Evolutionary conservation across 345 rosid genomes (phyloP), one percentile per base, ranked within the genome.

Genomic region (Bruguiera gymnorhiza): DNA sequence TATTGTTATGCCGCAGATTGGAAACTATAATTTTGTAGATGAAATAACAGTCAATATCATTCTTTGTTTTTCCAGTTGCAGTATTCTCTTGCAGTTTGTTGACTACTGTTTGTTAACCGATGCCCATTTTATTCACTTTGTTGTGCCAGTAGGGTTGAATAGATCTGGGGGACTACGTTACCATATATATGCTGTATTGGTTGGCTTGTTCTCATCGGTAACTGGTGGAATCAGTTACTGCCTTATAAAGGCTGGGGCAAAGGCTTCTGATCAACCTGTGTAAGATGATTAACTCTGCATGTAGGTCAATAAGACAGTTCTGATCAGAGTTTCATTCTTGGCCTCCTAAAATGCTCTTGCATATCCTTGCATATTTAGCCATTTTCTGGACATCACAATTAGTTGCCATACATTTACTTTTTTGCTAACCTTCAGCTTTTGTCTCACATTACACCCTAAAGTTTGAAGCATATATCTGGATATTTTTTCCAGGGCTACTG

Each of bases 251-350:
- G 89, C 96, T 71, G 92, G 87, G 62, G 93, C 97, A 70, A 89
- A 83, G 83, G 91, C 95, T 60, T 85, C 89, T 16, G 96, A 85
- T 78, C 96, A 89, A 76, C 94, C 98, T 69, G 70, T 91, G 98
- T 93, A 83, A 85, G 96, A 67, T 77, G 73, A 62, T 37, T 27
- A 34, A 56, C 63, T 65, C 27, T 59, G 27, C 64, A 7, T 52
- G 30, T 55, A 65, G 11, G 50, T 43, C 19, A 36, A 54, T 39
- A 36, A 56, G 50, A 34, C 43, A 15, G 34, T 68, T 36, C 48
- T 32, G 7, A 46, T 1, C 10, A 7, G 37, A 34, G 37, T 8
- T 34, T 7, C 9, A 34, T 34, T 34, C 10, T 34, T 7, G 37
- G 37, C 9, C 9, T 34, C 8, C 37, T 34, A 34, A 34, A 7